Percentiles rank a stretch among this genome's conserved stretches.
Evolutionary conservation across 257 asterid genomes (phyloP).

Genomic region (Nicotiana sylvestris): DNA sequence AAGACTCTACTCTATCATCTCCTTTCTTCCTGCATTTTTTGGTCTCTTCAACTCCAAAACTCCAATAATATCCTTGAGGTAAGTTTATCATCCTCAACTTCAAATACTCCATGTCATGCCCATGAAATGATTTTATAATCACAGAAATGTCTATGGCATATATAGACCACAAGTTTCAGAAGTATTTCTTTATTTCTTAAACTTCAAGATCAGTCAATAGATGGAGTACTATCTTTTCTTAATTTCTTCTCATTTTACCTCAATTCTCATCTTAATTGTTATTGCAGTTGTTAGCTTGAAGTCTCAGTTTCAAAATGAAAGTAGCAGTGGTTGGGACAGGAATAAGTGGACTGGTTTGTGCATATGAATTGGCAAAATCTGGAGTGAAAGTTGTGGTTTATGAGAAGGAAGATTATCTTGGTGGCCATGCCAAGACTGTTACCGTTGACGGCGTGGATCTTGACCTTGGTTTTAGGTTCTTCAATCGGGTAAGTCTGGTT

Average conservation of each 20-base stretch:
- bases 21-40: neutral
- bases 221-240: too few species aligned
- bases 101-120: too few species aligned
- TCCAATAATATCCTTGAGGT: neutral
- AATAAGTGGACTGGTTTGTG: slow-evolving; percentile 65
- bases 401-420: slow-evolving; percentile 63
- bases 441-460: slow-evolving; percentile 28
- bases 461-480: slow-evolving; percentile 77
- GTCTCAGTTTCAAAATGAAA: neutral
- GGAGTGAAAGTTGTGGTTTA: slow-evolving; percentile 57
- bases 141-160: too few species aligned
- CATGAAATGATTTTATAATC: too few species aligned
- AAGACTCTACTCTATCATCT: neutral
- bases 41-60: neutral
- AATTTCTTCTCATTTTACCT: neutral
- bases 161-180: too few species aligned
- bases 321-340: slow-evolving; percentile 65
- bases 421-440: slow-evolving; percentile 12
- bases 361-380: slow-evolving; percentile 50
- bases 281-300: neutral
- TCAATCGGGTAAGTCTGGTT: slow-evolving; percentile 37
- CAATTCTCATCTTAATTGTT: neutral
- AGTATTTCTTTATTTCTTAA: too few species aligned
- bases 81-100: slow-evolving; percentile 41
- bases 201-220: too few species aligned